Evolutionary conservation across 2,329 filamentous ascomycete genomes (phyloP), one percentile per base, ranked within the genome.

Genomic region (Tolypocladium nubicola): DNA sequence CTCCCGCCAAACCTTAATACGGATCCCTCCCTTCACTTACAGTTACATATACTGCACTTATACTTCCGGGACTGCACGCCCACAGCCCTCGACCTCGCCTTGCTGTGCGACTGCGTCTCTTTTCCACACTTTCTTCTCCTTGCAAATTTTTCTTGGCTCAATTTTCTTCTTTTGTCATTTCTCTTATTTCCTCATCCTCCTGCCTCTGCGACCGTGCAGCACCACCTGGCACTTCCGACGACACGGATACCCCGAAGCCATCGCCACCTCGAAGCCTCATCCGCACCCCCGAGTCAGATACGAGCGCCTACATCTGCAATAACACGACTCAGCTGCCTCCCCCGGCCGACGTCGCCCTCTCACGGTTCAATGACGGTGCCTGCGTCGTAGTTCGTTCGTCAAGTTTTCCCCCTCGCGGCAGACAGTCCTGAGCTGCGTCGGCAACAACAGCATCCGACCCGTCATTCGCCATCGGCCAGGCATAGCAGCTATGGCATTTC

Each of bases 401-500:
- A 4, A 35, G 26, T 26, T 23, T 37, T 16, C 14, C 55, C 23
- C 49, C 26, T 19, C n/a, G n/a, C 30, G 38, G 55, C 45, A 26
- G 9, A 16, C 10, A 10, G 5, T 8, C 45, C 7, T 41, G 23
- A 40, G 45, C 37, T 39, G 54, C 54, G 11, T 47, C 23, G 43
- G 13, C 23, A 45, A 8, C 38, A 21, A 33, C 19, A 40, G 39
- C 30, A 35, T 30, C 16, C 19, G 35, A 16, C 39, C 50, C 30
- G 50, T 37, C n/a, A 4, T 41, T 53, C 50, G 55, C 50, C 39
- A 30, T 37, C 40, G 21, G 52, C 40, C 56, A 38, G 47, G 37
- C 52, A 43, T 37, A 40, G 21, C 16, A 57, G 62, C 55, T 59
- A 75, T 75, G 73, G 71, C 71, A 52, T 72, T 67, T 54, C 68